These are phyloP conservation scores for Alternaria arborescens DNA, from an alignment of 2,329 filamentous ascomycete species.

Conservation along the genomic window DNA sequence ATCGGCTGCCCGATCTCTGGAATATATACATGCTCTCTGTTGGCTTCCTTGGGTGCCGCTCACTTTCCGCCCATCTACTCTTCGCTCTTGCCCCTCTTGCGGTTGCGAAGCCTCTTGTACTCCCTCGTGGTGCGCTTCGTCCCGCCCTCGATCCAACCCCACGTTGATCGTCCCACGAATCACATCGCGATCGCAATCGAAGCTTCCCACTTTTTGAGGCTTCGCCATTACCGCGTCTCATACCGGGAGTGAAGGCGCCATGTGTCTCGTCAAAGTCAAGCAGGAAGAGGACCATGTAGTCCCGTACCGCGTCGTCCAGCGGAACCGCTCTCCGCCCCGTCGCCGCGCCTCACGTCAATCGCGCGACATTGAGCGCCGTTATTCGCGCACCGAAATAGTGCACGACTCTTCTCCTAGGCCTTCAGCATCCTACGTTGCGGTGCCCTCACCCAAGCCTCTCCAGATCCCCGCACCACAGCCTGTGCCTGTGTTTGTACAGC, in stretches of 20 bases:
- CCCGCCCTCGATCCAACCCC: slow-evolving; percentile 26
- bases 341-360: slow-evolving; percentile 38
- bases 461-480: slow-evolving; percentile 52
- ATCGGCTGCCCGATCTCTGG: slow-evolving; percentile 30
- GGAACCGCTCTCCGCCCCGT: slow-evolving; percentile 41
- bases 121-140: slow-evolving; percentile 18
- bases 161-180: slow-evolving; percentile 45
- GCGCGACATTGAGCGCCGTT: slow-evolving; percentile 29
- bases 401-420: slow-evolving; percentile 41
- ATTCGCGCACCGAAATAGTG: slow-evolving; percentile 45
- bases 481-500: slow-evolving; percentile 52
- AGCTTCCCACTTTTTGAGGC: slow-evolving; percentile 12
- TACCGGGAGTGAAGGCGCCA: slow-evolving; percentile 28
- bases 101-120: slow-evolving; percentile 4
- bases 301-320: slow-evolving; percentile 48
- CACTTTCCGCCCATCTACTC: slow-evolving; percentile 16
- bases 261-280: slow-evolving; percentile 59
- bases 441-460: slow-evolving; percentile 43
- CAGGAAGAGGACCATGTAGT: slow-evolving; percentile 56
- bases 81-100: neutral
- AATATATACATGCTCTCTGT: slow-evolving; percentile 29
- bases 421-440: slow-evolving; percentile 41
- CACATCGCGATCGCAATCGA: slow-evolving; percentile 42
- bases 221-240: slow-evolving; percentile 6
- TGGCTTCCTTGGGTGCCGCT: slow-evolving; percentile 28